Base-by-base conservation (phyloP, 768 basidiomycete genomes). In the Macrolepiota fuliginosa region DNA sequence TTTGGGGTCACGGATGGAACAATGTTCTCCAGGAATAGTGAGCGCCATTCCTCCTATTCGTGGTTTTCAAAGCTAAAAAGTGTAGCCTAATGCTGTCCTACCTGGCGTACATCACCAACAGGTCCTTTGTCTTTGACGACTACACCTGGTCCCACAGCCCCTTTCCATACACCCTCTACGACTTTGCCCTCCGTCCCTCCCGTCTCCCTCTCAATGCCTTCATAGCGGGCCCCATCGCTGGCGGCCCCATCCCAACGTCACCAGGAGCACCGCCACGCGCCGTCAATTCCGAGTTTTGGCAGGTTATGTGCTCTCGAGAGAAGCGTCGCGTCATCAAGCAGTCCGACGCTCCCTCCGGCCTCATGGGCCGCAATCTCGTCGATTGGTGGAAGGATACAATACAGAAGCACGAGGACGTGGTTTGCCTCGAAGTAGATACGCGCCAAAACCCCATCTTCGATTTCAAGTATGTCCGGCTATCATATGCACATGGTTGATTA, bases 11-110 rank as follows among this genome's bases (percentile, higher is more conserved):
- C 57, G 86, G 86, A 1, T 74, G 86, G 60, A 86, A 87, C 69
- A 88, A 87, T 58, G 69, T 86, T 29, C 72, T 88, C 25, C 83
- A 87, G 69, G 85, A 88, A 78, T 74, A 79, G 84, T 86, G 67
- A 63, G 83, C 79, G 36, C 54, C 66, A 56, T 36, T 22, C 19
- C 3, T 54, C 13, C 42, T 55, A 6, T 58, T n/a, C 45, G 17
- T 57, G 29, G 32, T 51, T 47, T 27, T 19, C 36, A 19, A 27
- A 57, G 11, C 46, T 36, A 45, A 29, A 32, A 19, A 46, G 29
- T 39, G 25, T 39, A 84, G 83, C 3, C 63, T 85, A 17, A 63
- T 87, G 35, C 76, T 82, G 69, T 80, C 81, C 27, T 80, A 85
- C 65, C 69, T 87, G 15, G 83, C 86, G 0, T 77, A 82, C 51